phyloP scores from a whole-genome alignment of 495 filamentous ascomycete species.

The Aspergillus nidulans region DNA sequence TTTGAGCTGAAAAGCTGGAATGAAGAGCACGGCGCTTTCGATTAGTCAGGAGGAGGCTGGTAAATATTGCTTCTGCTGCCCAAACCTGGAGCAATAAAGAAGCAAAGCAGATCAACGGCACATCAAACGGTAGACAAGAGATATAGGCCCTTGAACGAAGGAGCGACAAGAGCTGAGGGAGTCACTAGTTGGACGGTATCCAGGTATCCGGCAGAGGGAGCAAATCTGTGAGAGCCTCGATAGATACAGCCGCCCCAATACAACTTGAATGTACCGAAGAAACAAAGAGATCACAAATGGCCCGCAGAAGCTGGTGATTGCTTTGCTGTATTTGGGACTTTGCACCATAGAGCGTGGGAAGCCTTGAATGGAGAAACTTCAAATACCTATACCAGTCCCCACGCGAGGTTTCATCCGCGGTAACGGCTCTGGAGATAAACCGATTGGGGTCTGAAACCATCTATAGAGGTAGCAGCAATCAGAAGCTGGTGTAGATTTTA shows the following conservation, averaged over 20 bases:
- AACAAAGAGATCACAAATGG: background rate
- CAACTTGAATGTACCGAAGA: constrained; percentile 43
- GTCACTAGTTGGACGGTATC: constrained; percentile 40
- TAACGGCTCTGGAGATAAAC: too few species aligned
- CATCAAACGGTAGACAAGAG: constrained; percentile 30
- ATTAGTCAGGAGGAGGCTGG: constrained; percentile 8
- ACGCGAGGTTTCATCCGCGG: too few species aligned
- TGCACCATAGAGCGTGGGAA: background rate
- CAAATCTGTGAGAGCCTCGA: constrained; percentile 31
- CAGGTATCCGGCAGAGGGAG: constrained; percentile 49
- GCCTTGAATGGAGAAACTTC: too few species aligned
- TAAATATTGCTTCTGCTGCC: constrained; percentile 29
- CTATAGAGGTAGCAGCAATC: too few species aligned
- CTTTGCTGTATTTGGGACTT: background rate
- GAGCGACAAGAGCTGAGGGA: constrained; percentile 29
- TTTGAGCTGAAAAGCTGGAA: constrained; percentile 29
- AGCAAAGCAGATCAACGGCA: constrained; percentile 28
- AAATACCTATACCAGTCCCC: too few species aligned
- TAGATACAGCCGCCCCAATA: constrained; percentile 29
- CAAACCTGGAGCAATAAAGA: constrained; percentile 24
- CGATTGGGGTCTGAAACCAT: too few species aligned
- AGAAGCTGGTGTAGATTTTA: too few species aligned
- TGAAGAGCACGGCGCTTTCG: constrained; percentile 14
- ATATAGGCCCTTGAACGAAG: constrained; percentile 28
- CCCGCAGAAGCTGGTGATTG: background rate